These are phyloP conservation scores for Candida golubevii DNA, from an alignment of 805 yeast genomes.

Conservation along the genomic window DNA sequence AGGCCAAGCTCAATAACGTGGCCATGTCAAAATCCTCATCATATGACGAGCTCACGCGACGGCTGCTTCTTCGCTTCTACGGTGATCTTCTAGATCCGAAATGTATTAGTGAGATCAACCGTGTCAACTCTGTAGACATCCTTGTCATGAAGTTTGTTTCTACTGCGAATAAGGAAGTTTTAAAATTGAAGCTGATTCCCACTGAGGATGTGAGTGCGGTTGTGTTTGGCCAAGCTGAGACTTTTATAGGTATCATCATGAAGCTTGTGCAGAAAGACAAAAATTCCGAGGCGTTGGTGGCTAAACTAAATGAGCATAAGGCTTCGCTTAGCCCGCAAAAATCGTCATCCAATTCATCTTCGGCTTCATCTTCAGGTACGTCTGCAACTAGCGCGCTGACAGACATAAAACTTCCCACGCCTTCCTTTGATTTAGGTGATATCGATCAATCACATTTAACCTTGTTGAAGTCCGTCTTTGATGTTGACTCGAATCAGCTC, in stretches of 20 bases:
- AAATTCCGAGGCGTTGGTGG: slow-evolving; percentile 33
- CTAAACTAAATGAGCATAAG: slow-evolving; percentile 43
- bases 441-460: slow-evolving; percentile 44
- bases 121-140: slow-evolving; percentile 39
- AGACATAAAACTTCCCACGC: slow-evolving; percentile 29
- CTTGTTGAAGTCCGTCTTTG: slow-evolving; percentile 48
- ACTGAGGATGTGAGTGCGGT: slow-evolving; percentile 27
- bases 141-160: slow-evolving; percentile 50
- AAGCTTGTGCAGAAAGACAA: slow-evolving; percentile 35
- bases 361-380: not conserved
- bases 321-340: slow-evolving; percentile 29
- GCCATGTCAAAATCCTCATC: slow-evolving; percentile 39
- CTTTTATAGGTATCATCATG: slow-evolving; percentile 36
- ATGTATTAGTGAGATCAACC: slow-evolving; percentile 29
- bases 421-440: slow-evolving; percentile 52
- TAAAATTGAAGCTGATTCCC: slow-evolving; percentile 34
- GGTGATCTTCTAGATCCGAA: slow-evolving; percentile 52
- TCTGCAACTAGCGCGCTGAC: not conserved
- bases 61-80: slow-evolving; percentile 59
- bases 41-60: slow-evolving; percentile 47
- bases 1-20: slow-evolving; percentile 38
- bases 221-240: slow-evolving; percentile 35
- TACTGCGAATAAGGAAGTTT: slow-evolving; percentile 49
- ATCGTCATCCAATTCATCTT: slow-evolving; percentile 5
- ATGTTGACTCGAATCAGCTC: slow-evolving; percentile 42